Evolutionary conservation across 306 rosid species (phyloP).

Genomic region (Medicago lupulina): DNA sequence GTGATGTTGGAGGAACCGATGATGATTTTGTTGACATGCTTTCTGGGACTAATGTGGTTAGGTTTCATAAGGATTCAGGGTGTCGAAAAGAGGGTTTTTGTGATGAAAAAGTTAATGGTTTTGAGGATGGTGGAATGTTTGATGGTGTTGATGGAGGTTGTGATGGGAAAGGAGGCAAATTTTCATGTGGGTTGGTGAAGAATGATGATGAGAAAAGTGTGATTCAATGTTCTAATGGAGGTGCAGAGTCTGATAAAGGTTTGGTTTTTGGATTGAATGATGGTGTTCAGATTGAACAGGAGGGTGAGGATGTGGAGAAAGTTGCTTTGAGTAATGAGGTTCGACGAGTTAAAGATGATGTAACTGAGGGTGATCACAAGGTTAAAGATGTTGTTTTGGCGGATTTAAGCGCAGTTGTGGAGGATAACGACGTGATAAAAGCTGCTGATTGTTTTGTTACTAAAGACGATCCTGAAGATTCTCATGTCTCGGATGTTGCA

Average conservation of each 20-base stretch:
- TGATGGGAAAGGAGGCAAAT: conserved; percentile 18
- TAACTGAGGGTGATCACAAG: conserved; percentile 6
- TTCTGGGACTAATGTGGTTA: conserved; percentile 20
- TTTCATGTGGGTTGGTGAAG: conserved; percentile 26
- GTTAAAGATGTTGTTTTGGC: conserved; percentile 19
- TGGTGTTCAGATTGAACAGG: conserved; percentile 27
- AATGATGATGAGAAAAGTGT: conserved; percentile 10
- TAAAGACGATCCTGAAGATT: conserved; percentile 15
- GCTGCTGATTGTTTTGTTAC: conserved; percentile 35
- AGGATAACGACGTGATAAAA: conserved; percentile 16
- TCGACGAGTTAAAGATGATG: conserved; percentile 27
- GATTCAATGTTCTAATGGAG: conserved; percentile 30
- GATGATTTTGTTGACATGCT: conserved; percentile 9
- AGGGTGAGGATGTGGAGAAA: conserved; percentile 20
- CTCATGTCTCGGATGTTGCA: neutral
- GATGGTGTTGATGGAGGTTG: conserved; percentile 40
- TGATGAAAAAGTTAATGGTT: conserved; percentile 12
- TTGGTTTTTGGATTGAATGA: conserved; percentile 30
- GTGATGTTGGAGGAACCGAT: conserved; percentile 27
- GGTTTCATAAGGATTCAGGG: conserved; percentile 15
- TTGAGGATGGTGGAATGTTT: conserved; percentile 30
- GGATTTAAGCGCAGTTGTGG: conserved; percentile 4
- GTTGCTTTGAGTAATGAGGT: conserved; percentile 18
- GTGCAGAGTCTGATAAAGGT: conserved; percentile 27
- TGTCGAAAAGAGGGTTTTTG: conserved; percentile 39